Percentiles rank a stretch among this genome's conserved stretches.
phyloP scores from a whole-genome alignment of 352 stramenopile species.

The Globisporangium radiosum region DNA sequence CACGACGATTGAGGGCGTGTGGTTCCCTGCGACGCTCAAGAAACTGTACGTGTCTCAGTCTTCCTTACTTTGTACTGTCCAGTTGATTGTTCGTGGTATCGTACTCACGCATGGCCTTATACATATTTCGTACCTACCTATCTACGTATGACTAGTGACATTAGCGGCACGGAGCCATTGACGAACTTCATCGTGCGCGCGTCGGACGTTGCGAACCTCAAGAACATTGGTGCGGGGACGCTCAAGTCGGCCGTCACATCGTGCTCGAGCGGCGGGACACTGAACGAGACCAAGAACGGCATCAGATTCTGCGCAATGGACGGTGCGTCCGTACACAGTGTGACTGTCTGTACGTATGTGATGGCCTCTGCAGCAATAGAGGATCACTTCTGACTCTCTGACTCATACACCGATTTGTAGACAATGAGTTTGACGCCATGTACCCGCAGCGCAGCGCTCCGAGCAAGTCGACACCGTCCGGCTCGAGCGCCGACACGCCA shows the following conservation, averaged over 20 bases:
- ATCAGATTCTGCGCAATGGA: background rate
- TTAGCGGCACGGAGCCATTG: constrained; percentile 15
- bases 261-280: background rate
- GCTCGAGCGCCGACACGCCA: no score
- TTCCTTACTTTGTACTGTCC: background rate
- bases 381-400: background rate
- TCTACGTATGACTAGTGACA: constrained; percentile 9
- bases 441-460: background rate
- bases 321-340: background rate
- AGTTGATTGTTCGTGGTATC: no score
- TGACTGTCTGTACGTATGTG: background rate
- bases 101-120: background rate
- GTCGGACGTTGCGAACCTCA: constrained; percentile 26
- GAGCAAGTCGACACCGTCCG: background rate
- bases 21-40: constrained; percentile 25
- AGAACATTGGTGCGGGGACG: background rate
- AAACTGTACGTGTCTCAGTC: constrained; percentile 20
- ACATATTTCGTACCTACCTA: constrained; percentile 1
- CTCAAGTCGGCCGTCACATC: background rate
- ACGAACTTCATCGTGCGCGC: constrained; percentile 27
- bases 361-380: background rate
- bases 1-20: constrained; percentile 16
- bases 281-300: background rate
- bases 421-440: constrained; percentile 1
- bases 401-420: background rate